These are phyloP conservation scores for Podospora appendiculata DNA, from an alignment of 495 filamentous ascomycete species.

Conservation along the genomic window DNA sequence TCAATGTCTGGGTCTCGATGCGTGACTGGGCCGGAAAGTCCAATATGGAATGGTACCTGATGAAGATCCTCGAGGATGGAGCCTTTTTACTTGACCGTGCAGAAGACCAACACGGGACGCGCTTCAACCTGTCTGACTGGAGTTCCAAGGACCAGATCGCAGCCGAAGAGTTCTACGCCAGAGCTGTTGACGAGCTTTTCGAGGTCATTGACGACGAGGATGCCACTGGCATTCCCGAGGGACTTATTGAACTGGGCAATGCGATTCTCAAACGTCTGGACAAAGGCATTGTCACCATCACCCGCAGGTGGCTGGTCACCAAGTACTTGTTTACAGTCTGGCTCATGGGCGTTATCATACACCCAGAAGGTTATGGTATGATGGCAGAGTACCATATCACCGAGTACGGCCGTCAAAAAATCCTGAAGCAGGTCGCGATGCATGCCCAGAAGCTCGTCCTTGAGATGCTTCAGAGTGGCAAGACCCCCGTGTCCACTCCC, in stretches of 20 bases:
- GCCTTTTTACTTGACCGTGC: constrained; percentile 78
- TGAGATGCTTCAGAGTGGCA: constrained; percentile 49
- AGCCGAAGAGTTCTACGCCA: constrained; percentile 83
- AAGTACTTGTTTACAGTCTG: constrained; percentile 91
- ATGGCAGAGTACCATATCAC: constrained; percentile 87
- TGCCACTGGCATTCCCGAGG: constrained; percentile 75
- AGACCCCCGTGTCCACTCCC: constrained; percentile 52
- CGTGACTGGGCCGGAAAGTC: constrained; percentile 82
- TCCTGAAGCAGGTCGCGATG: constrained; percentile 75
- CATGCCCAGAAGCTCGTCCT: constrained; percentile 68
- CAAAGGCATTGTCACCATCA: constrained; percentile 59
- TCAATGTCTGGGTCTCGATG: constrained; percentile 80
- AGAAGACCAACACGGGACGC: constrained; percentile 57
- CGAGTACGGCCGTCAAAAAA: constrained; percentile 79
- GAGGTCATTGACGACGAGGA: constrained; percentile 73
- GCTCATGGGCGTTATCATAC: constrained; percentile 73
- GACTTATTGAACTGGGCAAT: constrained; percentile 72
- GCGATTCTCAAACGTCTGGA: constrained; percentile 74
- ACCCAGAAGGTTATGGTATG: constrained; percentile 85
- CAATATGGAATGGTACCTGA: constrained; percentile 87
- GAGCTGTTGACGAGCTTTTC: constrained; percentile 75
- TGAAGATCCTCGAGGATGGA: constrained; percentile 87
- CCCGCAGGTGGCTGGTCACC: constrained; percentile 70
- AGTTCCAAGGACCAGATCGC: constrained; percentile 64
- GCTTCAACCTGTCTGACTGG: constrained; percentile 58